A percentile compares a stretch with the other conserved stretches of the same genome.
phyloP scores from a whole-genome alignment of 768 basidiomycete species.

The Pleurotus giganteus region DNA sequence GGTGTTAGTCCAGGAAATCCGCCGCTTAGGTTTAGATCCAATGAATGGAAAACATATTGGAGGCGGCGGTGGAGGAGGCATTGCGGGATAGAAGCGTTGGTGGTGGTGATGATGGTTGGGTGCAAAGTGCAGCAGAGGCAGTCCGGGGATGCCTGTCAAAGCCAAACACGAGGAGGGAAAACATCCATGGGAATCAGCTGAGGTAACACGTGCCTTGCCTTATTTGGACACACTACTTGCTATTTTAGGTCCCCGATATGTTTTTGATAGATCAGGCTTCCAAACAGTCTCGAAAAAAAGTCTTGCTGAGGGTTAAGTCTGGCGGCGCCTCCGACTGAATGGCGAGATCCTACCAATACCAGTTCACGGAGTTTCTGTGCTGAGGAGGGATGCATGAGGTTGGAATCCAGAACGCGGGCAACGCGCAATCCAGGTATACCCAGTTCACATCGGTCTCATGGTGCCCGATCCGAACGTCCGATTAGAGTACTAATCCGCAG shows the following conservation, averaged over 20 bases:
- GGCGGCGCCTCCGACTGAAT: constrained; percentile 17
- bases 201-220: constrained; percentile 20
- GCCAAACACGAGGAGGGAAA: constrained; percentile 6
- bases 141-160: constrained; percentile 19
- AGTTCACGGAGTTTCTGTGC: neutral
- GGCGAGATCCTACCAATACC: neutral
- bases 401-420: no score
- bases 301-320: no score
- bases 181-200: constrained; percentile 19
- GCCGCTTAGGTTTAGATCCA: constrained; percentile 45
- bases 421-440: neutral
- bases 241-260: constrained; percentile 12
- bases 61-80: constrained; percentile 53
- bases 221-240: constrained; percentile 7
- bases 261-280: neutral
- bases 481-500: neutral
- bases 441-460: neutral
- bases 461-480: neutral
- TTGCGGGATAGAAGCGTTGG: constrained; percentile 29
- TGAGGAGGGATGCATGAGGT: neutral
- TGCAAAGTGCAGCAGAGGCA: constrained; percentile 18
- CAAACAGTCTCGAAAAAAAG: constrained; percentile 24
- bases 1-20: constrained; percentile 43
- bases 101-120: constrained; percentile 13
- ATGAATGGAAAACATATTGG: constrained; percentile 62